A percentile compares a stretch with the other conserved stretches of the same genome.
Evolutionary conservation across 768 basidiomycete genomes (phyloP).

Genomic region (Coprinellus micaceus): DNA sequence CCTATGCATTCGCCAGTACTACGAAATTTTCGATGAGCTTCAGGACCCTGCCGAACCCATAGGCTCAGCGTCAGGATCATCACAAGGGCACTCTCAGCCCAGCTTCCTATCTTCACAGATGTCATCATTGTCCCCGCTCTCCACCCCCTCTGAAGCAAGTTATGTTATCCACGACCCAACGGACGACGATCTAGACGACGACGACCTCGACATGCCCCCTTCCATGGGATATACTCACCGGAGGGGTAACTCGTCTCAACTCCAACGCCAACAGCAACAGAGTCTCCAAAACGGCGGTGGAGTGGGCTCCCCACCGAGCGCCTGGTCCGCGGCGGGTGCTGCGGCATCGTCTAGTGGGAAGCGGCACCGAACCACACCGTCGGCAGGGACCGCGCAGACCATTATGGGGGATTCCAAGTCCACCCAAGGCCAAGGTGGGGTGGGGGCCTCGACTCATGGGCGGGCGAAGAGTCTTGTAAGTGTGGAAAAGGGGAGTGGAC

Average conservation of each 20-base stretch:
- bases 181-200: conserved; percentile 72
- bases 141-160: conserved; percentile 3
- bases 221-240: conserved; percentile 69
- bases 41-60: conserved; percentile 57
- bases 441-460: conserved; percentile 25
- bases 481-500: conserved; percentile 47
- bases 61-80: conserved; percentile 16
- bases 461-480: conserved; percentile 61
- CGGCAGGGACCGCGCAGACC: conserved; percentile 10
- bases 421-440: no score
- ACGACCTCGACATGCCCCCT: conserved; percentile 18
- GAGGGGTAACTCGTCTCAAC: conserved; percentile 28
- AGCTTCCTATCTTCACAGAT: conserved; percentile 20
- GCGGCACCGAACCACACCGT: conserved; percentile 21
- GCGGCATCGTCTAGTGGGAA: conserved; percentile 16
- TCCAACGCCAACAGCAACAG: conserved; percentile 1
- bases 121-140: not conserved
- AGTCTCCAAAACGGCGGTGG: not conserved
- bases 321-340: conserved; percentile 25
- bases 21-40: conserved; percentile 84
- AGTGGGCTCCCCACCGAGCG: conserved; percentile 24
- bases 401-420: no score
- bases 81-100: conserved; percentile 24
- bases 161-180: conserved; percentile 42
- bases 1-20: conserved; percentile 78